Evolutionary conservation across 768 basidiomycete genomes (phyloP).

Genomic region (Agrocybe pediades): DNA sequence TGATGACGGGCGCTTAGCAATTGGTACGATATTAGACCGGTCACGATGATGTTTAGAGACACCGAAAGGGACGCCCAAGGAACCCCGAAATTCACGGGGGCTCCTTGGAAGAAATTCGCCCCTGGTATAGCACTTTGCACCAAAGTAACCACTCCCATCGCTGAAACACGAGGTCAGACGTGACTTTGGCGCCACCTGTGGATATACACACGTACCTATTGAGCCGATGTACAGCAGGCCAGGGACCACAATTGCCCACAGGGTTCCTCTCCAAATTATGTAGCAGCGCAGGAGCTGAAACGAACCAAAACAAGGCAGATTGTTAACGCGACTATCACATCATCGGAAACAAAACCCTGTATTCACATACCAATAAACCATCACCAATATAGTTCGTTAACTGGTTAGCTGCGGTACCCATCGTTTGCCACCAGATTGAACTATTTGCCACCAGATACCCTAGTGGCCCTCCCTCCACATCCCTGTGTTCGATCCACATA

Average conservation of each 20-base stretch:
- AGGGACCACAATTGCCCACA: neutral
- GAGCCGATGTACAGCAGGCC: neutral
- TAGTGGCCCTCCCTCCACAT: neutral
- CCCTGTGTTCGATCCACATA: neutral
- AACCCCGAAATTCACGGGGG: conserved; percentile 3
- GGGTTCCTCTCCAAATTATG: neutral
- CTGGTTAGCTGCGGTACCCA: neutral
- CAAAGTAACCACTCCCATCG: neutral
- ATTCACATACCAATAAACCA: neutral
- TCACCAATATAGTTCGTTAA: neutral
- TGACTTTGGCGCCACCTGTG: neutral
- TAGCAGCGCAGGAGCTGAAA: neutral
- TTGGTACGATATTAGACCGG: conserved; percentile 3
- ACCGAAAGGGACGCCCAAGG: conserved; percentile 3
- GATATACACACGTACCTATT: neutral
- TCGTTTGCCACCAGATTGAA: neutral
- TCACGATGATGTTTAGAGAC: neutral
- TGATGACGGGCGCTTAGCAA: neutral
- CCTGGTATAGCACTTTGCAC: neutral
- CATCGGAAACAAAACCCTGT: neutral
- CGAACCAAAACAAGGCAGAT: neutral
- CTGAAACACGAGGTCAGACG: neutral
- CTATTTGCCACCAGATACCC: neutral
- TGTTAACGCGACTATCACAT: neutral
- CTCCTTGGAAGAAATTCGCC: neutral